Conservation (phyloP, 2,329 filamentous ascomycete genomes). For the Lasiodiplodia hormozganensis region DNA sequence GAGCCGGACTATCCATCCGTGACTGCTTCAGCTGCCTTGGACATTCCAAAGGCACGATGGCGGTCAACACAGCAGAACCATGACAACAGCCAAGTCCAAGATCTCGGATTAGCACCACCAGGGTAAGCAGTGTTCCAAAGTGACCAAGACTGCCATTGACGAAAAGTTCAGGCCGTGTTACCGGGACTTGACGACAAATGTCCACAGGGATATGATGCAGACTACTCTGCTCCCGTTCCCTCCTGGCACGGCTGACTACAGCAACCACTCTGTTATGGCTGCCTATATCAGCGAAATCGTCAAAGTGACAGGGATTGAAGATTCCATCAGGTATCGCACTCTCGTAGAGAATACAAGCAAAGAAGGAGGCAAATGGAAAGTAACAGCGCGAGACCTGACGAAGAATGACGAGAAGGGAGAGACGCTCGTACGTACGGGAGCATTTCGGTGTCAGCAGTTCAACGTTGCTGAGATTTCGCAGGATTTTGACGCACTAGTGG, state of each 20-base stretch:
- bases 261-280: constrained; percentile 63
- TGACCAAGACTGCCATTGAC: not conserved
- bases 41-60: constrained; percentile 23
- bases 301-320: constrained; percentile 56
- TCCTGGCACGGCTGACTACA: constrained; percentile 64
- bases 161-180: constrained; percentile 56
- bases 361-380: constrained; percentile 55
- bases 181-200: constrained; percentile 60
- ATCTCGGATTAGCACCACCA: constrained; percentile 33
- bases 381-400: constrained; percentile 49
- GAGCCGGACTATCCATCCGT: constrained; percentile 56
- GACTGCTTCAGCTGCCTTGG: constrained; percentile 17
- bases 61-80: constrained; percentile 17
- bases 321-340: constrained; percentile 62
- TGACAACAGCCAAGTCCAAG: constrained; percentile 14
- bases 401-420: constrained; percentile 31
- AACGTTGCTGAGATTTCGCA: constrained; percentile 30
- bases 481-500: constrained; percentile 59
- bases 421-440: constrained; percentile 36
- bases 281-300: constrained; percentile 69
- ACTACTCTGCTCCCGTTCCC: constrained; percentile 63
- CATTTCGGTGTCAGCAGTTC: not conserved
- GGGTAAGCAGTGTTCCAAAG: not conserved
- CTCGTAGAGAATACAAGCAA: constrained; percentile 64
- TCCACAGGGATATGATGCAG: constrained; percentile 58